Evolutionary conservation across 2,329 filamentous ascomycete species (phyloP), one percentile per base, ranked within the genome.

Genomic region (Furcasterigmium sp.): DNA sequence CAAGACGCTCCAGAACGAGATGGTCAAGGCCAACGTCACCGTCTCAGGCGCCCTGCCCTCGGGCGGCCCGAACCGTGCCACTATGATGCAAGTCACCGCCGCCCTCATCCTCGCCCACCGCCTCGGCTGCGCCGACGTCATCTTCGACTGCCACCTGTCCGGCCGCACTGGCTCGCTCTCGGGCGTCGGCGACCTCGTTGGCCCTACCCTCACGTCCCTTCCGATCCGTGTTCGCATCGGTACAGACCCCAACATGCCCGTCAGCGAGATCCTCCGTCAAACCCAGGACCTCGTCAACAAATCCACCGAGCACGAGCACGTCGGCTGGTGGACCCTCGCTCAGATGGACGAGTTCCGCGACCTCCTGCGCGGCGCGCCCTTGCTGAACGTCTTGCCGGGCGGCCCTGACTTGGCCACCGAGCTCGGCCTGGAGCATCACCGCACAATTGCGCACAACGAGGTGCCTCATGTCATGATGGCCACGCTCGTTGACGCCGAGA

Each of bases 341-440:
- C 37, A 29, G 13, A 39, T 39, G 37, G 37, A 39, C 8, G 37
- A 39, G 37, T 39, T 39, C 25, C 37, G 37, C 13, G 25, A 39
- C 8, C 25, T 39, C 9, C 37, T 39, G 9, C 37, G 15, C 23
- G 37, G 37, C 15, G 37, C 37, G 11, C 37, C 37, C 10, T 25
- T 39, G 6, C 13, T 39, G 37, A 39, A 39, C 11, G 17, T 39
- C 14, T 6, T 39, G 15, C 37, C 37, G 11, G 15, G 37, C 9
- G 23, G n/a, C 4, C n/a, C 19, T 11, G 10, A 11, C 9, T 10
- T 28, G 23, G 37, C 23, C 10, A 17, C 15, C 14, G n/a, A 29
- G n/a, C 37, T 39, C 11, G 37, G 37, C n/a, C 25, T 39, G 23
- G n/a, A 29, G 11, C 11, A 17, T 5, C 15, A 39, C 3, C 19